phyloP scores from a whole-genome alignment of 1,284 basidiomycete genomes.

The Athelia psychrophila region DNA sequence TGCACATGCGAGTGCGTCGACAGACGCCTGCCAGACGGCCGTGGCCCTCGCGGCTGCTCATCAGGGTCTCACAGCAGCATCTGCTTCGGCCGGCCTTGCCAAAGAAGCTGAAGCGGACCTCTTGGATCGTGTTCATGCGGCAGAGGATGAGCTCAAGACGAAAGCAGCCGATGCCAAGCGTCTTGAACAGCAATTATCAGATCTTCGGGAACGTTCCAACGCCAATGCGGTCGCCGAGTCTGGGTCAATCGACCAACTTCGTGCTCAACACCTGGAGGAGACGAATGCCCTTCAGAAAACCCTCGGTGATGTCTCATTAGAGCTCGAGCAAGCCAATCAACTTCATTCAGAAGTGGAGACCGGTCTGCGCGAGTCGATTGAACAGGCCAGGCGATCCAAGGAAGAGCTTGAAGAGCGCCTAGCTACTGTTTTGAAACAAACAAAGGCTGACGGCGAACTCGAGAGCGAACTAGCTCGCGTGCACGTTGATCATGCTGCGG shows the following conservation, averaged over 20 bases:
- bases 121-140: not conserved
- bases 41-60: constrained; percentile 1
- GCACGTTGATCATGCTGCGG: constrained; percentile 19
- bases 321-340: constrained; percentile 31
- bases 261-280: constrained; percentile 36
- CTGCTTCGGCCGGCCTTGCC: not conserved
- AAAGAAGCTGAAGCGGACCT: not conserved
- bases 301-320: constrained; percentile 28
- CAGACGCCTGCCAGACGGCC: not conserved
- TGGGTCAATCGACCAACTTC: constrained; percentile 29
- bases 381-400: constrained; percentile 12
- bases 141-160: not conserved
- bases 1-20: too few species aligned
- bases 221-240: not conserved
- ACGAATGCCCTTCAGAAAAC: constrained; percentile 32
- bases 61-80: constrained; percentile 3
- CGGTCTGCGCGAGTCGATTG: constrained; percentile 7
- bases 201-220: not conserved
- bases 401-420: constrained; percentile 24
- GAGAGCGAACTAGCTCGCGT: constrained; percentile 16
- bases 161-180: not conserved
- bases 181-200: not conserved
- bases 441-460: constrained; percentile 12
- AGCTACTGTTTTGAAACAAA: constrained; percentile 11
- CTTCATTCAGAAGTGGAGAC: constrained; percentile 25